Base-by-base conservation (phyloP, 31 red algal species). In the Porphyra umbilicalis region DNA sequence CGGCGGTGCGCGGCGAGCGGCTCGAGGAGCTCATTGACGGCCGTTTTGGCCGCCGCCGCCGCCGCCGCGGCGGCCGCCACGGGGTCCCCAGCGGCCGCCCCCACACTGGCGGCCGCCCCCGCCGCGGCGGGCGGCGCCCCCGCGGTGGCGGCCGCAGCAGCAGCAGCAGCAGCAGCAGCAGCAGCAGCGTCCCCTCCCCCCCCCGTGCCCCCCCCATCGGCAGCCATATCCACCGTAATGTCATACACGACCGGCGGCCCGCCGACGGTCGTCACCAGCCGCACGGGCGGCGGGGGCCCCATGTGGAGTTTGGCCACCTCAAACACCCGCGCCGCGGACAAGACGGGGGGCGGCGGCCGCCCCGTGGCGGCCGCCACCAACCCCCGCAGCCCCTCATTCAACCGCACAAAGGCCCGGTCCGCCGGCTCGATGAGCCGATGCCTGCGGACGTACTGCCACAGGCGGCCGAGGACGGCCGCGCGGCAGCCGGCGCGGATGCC, bases 401-500 rank as follows among this genome's bases (percentile, higher is more conserved):
- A 67, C 30, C 88, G 85, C 9, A 98, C 93, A 77, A 89, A 75
- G 44, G 80, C 90, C 37, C 90, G 87, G 39, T 92, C 86, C 79
- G 92, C 92, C 32, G 87, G 88, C 77, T 88, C 90, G 78, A 90
- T 87, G 8, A 98, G 83, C 29, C 88, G 76, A 18, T 89, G 88
- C 77, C 86, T 87, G 39, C 86, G 88, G 16, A 98, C 84, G 40
- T 98, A 95, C 75, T 98, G 90, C 96, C 96, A 98, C 11, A 98
- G 81, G 30, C 82, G 83, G 33, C 78, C 77, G 35, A 93, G 88
- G 16, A 92, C 88, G 37, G 78, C 87, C 36, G 76, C 85, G 36
- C 81, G 86, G 30, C 88, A 92, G 30, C 92, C 91, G 31, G 76
- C 85, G 71, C 84, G 75, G 10, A 88, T 81, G n/a, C 89, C 96